Base-by-base conservation (phyloP, 208 protist species). In the Vickermania ingenoplastis region DNA sequence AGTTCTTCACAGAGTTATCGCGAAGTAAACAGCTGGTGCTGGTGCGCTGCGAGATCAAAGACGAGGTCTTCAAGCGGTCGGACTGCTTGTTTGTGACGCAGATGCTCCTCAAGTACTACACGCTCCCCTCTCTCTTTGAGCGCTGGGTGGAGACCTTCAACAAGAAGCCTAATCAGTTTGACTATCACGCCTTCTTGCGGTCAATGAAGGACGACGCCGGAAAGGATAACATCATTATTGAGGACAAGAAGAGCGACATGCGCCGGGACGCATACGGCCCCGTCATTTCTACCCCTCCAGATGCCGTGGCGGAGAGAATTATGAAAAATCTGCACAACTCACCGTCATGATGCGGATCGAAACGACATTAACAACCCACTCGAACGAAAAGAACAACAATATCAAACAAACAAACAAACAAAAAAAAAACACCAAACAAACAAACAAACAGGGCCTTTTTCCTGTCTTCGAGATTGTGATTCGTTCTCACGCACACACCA, bases 81-180 rank as follows among this genome's bases (percentile, higher is more conserved):
- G 90, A 96, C 71, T 92, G 86, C 62, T 79, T 94, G 36, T 96
- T 96, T 49, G 25, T 94, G 5, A 92, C 86, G 27, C 86, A 93
- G 69, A 94, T 93, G 79, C 56, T 96, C 23, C 73, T 96, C 3
- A 94, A 89, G 67, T 94, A 96, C 73, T 96, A 96, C 79, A 91
- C 90, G 7, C 58, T 86, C 4, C 90, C 82, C 11, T 61, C 54
- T 11, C 73, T 91, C 23, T 96, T 91, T 62, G 82, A 94, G 63
- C 74, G 71, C 21, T 93, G 73, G 71, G 90, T 96, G 30, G 90
- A 96, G 72, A 89, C 79, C 27, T 96, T 96, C 61, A 93, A 94
- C 76, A 91, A 87, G 59, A 71, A 71, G 0, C 87, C 90, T 14
- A 57, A 75, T 11, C 72, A 77, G 63, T 96, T 96, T 56, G 86